Base-by-base conservation (phyloP, 768 basidiomycete genomes). In the Macrolepiota albuminosa region DNA sequence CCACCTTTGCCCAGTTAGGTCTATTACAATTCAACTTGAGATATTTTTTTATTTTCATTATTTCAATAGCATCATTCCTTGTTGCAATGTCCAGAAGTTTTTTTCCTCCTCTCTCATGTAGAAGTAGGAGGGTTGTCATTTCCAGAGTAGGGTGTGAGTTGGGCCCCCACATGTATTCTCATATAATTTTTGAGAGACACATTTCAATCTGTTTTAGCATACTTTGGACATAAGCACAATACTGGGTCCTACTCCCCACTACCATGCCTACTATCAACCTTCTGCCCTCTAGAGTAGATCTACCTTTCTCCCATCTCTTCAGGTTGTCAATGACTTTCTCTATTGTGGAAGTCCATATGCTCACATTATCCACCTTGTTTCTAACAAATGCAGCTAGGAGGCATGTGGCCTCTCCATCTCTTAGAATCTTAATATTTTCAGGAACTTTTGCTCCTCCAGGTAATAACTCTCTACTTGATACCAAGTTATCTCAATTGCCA, bases 351-450 rank as follows among this genome's bases (percentile, higher is more conserved):
- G 67, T 31, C 11, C 72, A 54, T 1, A 69, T 40, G 0, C 57
- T 21, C 21, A 21, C 21, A 21, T 21, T 21, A 21, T 21, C 21
- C 21, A 21, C 21, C 21, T 21, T 21, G 53, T 77, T 74, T 0
- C 76, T 75, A 0, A 74, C 42, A 48, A 52, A 72, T 0, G 71
- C 70, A 0, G 76, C 76, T 1, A 78, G 70, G 0, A 73, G 62
- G 21, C 76, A 11, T 0, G 72, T 63, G 0, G 71, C 54, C 29
- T 68, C 66, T 0, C 70, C 66, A 14, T 77, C 76, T 31, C 47
- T 40, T 0, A 65, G 66, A 1, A 78, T 72, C 13, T 68, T 60
- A 1, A 75, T 68, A 1, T 42, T 1, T 8, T 2, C 21, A 58
- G 24, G 39, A 6, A 39, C 21, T 21, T 21, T 21, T 21, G 21